phyloP scores from a whole-genome alignment of 2,329 filamentous ascomycete species.

The Claviceps sp. region DNA sequence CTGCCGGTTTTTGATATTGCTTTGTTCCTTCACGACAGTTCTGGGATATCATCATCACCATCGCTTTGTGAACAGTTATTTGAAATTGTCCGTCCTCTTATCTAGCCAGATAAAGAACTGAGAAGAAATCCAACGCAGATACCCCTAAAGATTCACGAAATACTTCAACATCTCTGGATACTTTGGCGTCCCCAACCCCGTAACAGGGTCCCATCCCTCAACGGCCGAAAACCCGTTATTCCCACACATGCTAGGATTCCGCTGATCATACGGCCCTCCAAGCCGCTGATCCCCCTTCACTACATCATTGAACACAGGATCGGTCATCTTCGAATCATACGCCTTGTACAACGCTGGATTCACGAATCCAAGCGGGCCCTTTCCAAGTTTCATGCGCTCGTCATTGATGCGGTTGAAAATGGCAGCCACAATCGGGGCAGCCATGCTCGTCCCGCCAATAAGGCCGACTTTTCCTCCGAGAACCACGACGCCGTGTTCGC shows the following conservation, averaged over 20 bases:
- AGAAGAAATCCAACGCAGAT: too few species aligned
- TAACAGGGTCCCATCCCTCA: conserved; percentile 10
- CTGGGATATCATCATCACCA: too few species aligned
- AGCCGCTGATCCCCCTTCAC: conserved; percentile 9
- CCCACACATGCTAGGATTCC: conserved; percentile 8
- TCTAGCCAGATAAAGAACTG: too few species aligned
- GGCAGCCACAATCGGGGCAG: conserved; percentile 20
- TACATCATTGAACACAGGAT: conserved; percentile 9
- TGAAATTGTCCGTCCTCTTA: too few species aligned
- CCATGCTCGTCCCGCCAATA: conserved; percentile 35
- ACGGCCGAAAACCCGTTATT: conserved; percentile 10
- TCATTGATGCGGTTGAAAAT: conserved; percentile 21
- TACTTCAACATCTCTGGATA: conserved; percentile 25
- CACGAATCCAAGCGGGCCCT: conserved; percentile 18
- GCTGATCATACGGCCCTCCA: conserved; percentile 5
- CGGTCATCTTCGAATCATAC: neutral
- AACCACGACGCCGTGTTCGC: conserved; percentile 29
- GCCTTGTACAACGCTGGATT: conserved; percentile 19
- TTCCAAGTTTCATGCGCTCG: conserved; percentile 15
- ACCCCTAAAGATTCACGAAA: conserved; percentile 14
- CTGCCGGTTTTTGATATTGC: too few species aligned
- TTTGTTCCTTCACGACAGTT: too few species aligned
- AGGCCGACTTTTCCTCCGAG: conserved; percentile 27
- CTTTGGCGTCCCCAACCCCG: conserved; percentile 10
- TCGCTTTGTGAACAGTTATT: too few species aligned